A percentile compares a stretch with the other conserved stretches of the same genome.
phyloP scores from a whole-genome alignment of 208 protist genomes.

The Acanthamoeba triangularis region DNA sequence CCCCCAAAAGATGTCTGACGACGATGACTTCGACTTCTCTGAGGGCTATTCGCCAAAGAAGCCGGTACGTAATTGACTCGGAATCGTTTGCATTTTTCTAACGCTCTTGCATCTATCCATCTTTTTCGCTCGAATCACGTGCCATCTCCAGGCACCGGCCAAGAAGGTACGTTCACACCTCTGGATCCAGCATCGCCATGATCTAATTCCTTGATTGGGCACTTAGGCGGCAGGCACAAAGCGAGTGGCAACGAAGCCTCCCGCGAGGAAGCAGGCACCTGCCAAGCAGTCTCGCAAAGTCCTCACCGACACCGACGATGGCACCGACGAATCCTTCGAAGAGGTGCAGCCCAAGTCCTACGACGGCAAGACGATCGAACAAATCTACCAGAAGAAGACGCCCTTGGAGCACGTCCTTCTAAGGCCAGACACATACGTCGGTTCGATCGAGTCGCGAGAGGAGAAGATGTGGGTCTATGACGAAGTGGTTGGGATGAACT shows the following conservation, averaged over 20 bases:
- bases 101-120: background rate
- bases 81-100: background rate
- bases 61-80: background rate
- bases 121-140: background rate
- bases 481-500: slow-evolving; percentile 95
- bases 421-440: slow-evolving; percentile 99
- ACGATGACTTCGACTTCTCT: slow-evolving; percentile 40
- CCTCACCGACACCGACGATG: background rate
- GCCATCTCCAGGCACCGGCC: too few relatives aligned
- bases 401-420: slow-evolving; percentile 99
- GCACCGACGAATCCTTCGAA: background rate
- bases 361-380: slow-evolving; percentile 68
- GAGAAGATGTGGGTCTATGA: slow-evolving; percentile 98
- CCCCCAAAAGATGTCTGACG: slow-evolving; percentile 6
- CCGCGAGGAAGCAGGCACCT: background rate
- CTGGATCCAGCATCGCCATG: background rate
- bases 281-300: slow-evolving; percentile 32
- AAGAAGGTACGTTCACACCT: background rate
- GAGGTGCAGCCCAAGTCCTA: slow-evolving; percentile 54
- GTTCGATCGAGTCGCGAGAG: slow-evolving; percentile 90
- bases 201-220: background rate
- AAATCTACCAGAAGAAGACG: slow-evolving; percentile 97
- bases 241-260: background rate
- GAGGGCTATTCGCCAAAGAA: slow-evolving; percentile 10
- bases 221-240: background rate